Base-by-base conservation (phyloP, 306 rosid genomes). In the Prunus kanzakura region DNA sequence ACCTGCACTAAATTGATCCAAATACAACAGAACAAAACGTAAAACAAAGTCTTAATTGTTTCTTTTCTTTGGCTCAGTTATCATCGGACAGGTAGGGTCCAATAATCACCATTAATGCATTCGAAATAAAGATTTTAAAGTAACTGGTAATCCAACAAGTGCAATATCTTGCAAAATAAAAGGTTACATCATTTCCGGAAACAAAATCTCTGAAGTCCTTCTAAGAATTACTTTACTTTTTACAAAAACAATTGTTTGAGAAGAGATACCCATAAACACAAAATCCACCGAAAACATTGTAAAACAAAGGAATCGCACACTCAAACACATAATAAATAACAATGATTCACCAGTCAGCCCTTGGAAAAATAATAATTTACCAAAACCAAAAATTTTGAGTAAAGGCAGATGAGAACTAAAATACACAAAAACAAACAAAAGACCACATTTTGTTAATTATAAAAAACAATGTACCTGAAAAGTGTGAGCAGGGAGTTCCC, bases 401-500 rank as follows among this genome's bases (percentile, higher is more conserved):
- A 38, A 7, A 38, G 43, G 5, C 43, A 38, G 43, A 55, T 56
- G 73, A 13, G 73, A 67, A 69, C 80, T 47, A 58, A 76, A 56
- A 67, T n/a, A 45, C 32, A 7, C 20, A 16, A n/a, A n/a, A 51
- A 47, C 32, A 38, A 38, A 38, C 43, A 25, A 46, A 14, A 52
- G 57, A n/a, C 64, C 76, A 70, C 52, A 76, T 41, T 82, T 52
- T 71, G 61, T 73, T 50, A 71, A 55, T n/a, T 1, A 22, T 41
- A 47, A n/a, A 56, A 56, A 62, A 45, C 29, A 75, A 72, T 50
- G 73, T 11, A 88, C 97, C 97, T 92, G 97, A 68, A 89, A 87
- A 61, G 95, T 92, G 88, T 92, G 97, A 77, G 89, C 89, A 23
- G 97, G 97, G 35, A 92, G 97, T 71, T 92, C 87, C 97, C 96